phyloP scores from a whole-genome alignment of 768 basidiomycete species.

The Myochromella boudieri region DNA sequence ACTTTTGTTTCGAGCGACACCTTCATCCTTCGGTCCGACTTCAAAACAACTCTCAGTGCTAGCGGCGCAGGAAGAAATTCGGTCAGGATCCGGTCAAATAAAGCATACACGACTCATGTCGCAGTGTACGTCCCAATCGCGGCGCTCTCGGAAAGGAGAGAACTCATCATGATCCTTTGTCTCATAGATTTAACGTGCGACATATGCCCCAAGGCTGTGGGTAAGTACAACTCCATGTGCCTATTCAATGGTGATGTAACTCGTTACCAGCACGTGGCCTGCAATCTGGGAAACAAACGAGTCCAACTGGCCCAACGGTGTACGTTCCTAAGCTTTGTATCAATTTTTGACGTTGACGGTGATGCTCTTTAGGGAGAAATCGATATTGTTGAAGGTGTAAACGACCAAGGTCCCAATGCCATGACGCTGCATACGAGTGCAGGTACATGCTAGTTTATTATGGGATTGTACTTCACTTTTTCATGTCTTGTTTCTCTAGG shows the following conservation, averaged over 20 bases:
- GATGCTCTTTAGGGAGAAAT: constrained; percentile 29
- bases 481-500: constrained; percentile 20
- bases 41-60: constrained; percentile 41
- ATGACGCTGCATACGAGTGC: constrained; percentile 36
- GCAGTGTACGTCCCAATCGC: constrained; percentile 39
- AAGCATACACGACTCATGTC: constrained; percentile 51
- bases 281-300: constrained; percentile 45
- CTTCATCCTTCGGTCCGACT: constrained; percentile 55
- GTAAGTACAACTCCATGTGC: constrained; percentile 28
- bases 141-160: background rate
- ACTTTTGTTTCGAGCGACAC: constrained; percentile 50
- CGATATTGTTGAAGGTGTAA: constrained; percentile 42
- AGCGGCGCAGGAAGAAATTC: constrained; percentile 51
- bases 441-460: constrained; percentile 16
- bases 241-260: background rate
- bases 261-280: constrained; percentile 17
- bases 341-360: background rate
- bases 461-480: background rate
- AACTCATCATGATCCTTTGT: background rate
- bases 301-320: constrained; percentile 36
- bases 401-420: constrained; percentile 35
- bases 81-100: constrained; percentile 51
- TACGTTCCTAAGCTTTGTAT: constrained; percentile 6
- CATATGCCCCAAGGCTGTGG: constrained; percentile 61
- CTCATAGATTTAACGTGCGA: constrained; percentile 33